Conservation (phyloP, 345 rosid genomes). For the Pistacia integerrima region DNA sequence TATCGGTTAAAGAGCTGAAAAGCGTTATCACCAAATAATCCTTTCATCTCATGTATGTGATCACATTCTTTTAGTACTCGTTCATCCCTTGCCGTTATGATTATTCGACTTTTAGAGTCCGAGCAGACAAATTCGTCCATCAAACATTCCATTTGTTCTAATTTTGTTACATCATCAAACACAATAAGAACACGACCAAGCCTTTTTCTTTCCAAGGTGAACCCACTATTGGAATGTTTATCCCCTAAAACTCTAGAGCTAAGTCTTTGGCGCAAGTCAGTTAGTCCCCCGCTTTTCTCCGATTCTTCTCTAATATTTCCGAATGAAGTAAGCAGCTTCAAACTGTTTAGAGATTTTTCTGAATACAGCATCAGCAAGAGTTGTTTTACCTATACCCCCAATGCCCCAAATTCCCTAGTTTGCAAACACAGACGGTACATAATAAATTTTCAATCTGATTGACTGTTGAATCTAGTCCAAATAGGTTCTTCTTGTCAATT, state of each 20-base stretch:
- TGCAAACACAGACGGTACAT: constrained; percentile 20
- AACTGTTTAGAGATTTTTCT: constrained; percentile 30
- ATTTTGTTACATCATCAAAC: constrained; percentile 22
- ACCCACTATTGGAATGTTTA: constrained; percentile 1
- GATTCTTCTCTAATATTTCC: constrained; percentile 35
- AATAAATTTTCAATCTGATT: constrained; percentile 20
- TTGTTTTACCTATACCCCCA: neutral
- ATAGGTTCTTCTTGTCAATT: constrained; percentile 5
- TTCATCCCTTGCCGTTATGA: constrained; percentile 26
- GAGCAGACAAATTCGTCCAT: neutral
- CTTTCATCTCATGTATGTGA: neutral
- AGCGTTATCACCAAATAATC: neutral
- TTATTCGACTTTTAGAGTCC: constrained; percentile 17
- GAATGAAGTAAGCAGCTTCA: constrained; percentile 40
- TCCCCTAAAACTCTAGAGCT: constrained; percentile 21
- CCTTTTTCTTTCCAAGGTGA: neutral
- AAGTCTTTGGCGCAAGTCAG: constrained; percentile 16
- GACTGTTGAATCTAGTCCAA: constrained; percentile 38
- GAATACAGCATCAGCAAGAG: constrained; percentile 42
- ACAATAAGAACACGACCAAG: constrained; percentile 17
- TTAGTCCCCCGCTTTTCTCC: neutral
- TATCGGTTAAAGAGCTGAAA: constrained; percentile 13
- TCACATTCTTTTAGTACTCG: neutral
- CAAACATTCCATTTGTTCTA: neutral
- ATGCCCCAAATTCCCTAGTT: too few relatives aligned